A percentile compares a stretch with the other conserved stretches of the same genome.
Conservation (phyloP, 352 stramenopile species). For the Pilasporangium apinafurcum region DNA sequence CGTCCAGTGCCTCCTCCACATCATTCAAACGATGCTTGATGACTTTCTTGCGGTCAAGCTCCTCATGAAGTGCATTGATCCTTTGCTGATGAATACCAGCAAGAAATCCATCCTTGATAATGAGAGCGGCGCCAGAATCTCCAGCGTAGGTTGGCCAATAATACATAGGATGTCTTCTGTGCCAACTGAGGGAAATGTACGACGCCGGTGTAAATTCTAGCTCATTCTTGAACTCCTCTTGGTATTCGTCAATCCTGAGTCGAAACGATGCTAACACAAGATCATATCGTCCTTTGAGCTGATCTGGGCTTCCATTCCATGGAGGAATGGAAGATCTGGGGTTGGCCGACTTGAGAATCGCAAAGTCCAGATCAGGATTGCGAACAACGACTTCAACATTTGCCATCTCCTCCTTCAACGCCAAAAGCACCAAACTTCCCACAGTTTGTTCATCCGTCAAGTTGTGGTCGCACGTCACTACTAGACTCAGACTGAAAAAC, state of each 20-base stretch:
- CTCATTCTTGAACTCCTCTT: conserved; percentile 4
- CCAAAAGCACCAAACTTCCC: conserved; percentile 10
- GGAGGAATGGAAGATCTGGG: conserved; percentile 6
- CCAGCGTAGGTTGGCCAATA: conserved; percentile 11
- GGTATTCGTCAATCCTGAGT: conserved; percentile 12
- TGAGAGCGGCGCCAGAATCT: too few relatives aligned
- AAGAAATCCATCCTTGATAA: conserved; percentile 16
- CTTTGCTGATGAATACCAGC: conserved; percentile 18
- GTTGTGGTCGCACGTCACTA: conserved; percentile 7
- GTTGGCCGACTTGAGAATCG: conserved; percentile 5
- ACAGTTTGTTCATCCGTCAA: conserved; percentile 12
- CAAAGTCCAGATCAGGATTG: conserved; percentile 10
- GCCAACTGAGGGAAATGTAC: conserved; percentile 3
- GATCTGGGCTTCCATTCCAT: conserved; percentile 5
- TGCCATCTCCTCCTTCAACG: conserved; percentile 10
- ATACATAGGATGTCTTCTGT: conserved; percentile 8
- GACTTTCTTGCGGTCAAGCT: too few relatives aligned
- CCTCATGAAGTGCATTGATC: conserved; percentile 18
- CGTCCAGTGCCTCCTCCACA: too few relatives aligned
- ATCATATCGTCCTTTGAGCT: conserved; percentile 2
- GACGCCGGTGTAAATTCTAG: conserved; percentile 3
- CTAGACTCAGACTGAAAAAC: conserved; percentile 8
- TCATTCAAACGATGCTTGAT: too few relatives aligned
- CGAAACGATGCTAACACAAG: conserved; percentile 7
- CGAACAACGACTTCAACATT: conserved; percentile 9